Base-by-base conservation (phyloP, 306 rosid genomes). In the Trifolium subterraneum region DNA sequence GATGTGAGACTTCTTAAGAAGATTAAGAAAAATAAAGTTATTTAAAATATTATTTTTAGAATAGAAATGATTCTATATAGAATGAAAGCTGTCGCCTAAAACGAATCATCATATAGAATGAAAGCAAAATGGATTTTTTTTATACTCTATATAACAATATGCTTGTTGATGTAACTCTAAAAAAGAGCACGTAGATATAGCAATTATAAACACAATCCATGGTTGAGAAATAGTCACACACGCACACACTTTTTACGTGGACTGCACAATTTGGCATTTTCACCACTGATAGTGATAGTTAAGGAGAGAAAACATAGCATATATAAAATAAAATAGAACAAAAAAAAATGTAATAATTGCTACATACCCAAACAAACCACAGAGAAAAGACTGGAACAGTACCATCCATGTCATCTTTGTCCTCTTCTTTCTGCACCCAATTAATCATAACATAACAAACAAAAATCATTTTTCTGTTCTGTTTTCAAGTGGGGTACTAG, bases 281-380 rank as follows among this genome's bases (percentile, higher is more conserved):
- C 13, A 35, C 22, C 8, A 22, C 47, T n/a, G n/a, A n/a, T n/a
- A n/a, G n/a, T n/a, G n/a, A n/a, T n/a, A n/a, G n/a, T n/a, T n/a
- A n/a, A 48, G 47, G 22, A 27, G 22, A 27, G 12, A 19, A 6
- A 27, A 27, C 5, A 4, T 27, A 60, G 67, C 42, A 15, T 20
- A 11, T 11, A 10, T 20, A 11, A 19, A 20, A 22, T 15, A 27
- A 3, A 50, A 15, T 13, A 22, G 7, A 50, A 13, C 1, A 10
- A 12, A 18, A 14, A 14, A 27, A 4, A 4, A 44, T 4, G 6
- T 29, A 29, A 29, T 29, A 29, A 29, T 29, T 3, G 51, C 35
- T 23, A 33, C 86, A 35, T 80, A 91, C 98, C 98, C 97, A 79
- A 93, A 87, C 35, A 93, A 74, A 2, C 94, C 98, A 78, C 90